Percentiles rank a stretch among this genome's conserved stretches.
These are phyloP conservation scores for Excoecaria agallocha DNA, from an alignment of 345 rosid genomes.

Conservation along the genomic window DNA sequence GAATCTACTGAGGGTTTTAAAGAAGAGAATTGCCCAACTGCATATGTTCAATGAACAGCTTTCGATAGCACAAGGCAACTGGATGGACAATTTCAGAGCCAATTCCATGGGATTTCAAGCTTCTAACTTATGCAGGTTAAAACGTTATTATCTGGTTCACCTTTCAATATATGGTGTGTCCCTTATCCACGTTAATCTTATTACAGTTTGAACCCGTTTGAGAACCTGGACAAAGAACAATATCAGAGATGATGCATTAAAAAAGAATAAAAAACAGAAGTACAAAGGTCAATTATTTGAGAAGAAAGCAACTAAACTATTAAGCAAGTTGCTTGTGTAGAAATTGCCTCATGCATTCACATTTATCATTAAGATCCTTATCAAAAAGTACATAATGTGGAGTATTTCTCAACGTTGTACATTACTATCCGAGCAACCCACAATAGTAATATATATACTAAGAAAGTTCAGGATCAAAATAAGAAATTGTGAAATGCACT, in stretches of 20 bases:
- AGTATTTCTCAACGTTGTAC: background rate
- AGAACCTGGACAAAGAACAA: conserved; percentile 62
- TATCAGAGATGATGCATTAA: background rate
- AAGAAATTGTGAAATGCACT: background rate
- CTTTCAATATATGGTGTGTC: conserved; percentile 65
- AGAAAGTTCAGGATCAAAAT: background rate
- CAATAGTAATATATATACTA: background rate
- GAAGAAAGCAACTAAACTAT: background rate
- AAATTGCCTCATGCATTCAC: background rate
- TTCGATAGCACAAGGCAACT: background rate
- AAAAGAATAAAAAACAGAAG: background rate
- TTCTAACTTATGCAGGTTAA: background rate
- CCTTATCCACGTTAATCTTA: conserved; percentile 83
- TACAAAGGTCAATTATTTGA: background rate
- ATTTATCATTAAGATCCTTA: background rate
- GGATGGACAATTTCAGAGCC: background rate
- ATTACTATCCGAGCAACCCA: background rate
- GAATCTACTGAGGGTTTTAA: background rate
- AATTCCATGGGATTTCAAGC: background rate
- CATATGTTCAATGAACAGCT: too few species aligned
- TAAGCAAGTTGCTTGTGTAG: background rate
- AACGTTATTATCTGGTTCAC: conserved; percentile 31
- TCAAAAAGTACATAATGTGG: background rate
- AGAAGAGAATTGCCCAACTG: background rate
- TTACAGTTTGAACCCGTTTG: conserved; percentile 45